phyloP scores from a whole-genome alignment of 768 basidiomycete species.

The Megacollybia marginata region DNA sequence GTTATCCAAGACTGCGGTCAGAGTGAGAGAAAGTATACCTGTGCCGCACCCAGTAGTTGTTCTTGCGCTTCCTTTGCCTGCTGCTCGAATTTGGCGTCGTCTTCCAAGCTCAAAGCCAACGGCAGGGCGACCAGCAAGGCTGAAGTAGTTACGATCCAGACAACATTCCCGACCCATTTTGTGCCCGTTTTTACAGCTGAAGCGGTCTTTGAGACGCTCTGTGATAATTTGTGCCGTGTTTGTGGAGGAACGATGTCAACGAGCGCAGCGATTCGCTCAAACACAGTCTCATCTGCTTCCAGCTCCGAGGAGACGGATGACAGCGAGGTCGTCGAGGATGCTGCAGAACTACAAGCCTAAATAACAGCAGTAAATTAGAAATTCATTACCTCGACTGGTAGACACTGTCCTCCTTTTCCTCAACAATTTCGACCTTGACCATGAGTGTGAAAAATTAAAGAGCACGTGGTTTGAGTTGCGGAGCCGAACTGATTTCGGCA shows the following conservation, averaged over 20 bases:
- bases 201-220: conserved; percentile 52
- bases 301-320: conserved; percentile 71
- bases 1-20: conserved; percentile 1
- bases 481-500: no score
- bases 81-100: conserved; percentile 89
- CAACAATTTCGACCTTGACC: conserved; percentile 92
- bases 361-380: conserved; percentile 49
- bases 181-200: conserved; percentile 59
- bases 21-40: conserved; percentile 41
- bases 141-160: conserved; percentile 93
- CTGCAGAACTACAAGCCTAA: conserved; percentile 64
- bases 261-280: conserved; percentile 85
- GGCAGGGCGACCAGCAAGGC: conserved; percentile 92
- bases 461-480: no score
- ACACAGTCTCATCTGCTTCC: conserved; percentile 71
- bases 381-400: no score
- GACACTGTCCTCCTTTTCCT: conserved; percentile 49
- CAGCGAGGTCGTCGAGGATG: conserved; percentile 60
- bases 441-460: conserved; percentile 28
- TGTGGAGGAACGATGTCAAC: conserved; percentile 93
- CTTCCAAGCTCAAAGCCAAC: conserved; percentile 87
- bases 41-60: conserved; percentile 88
- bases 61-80: conserved; percentile 94
- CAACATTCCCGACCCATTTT: conserved; percentile 76
- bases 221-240: conserved; percentile 70